These are phyloP conservation scores for Dentipellis sp. DNA, from an alignment of 768 basidiomycete genomes.

Conservation along the genomic window DNA sequence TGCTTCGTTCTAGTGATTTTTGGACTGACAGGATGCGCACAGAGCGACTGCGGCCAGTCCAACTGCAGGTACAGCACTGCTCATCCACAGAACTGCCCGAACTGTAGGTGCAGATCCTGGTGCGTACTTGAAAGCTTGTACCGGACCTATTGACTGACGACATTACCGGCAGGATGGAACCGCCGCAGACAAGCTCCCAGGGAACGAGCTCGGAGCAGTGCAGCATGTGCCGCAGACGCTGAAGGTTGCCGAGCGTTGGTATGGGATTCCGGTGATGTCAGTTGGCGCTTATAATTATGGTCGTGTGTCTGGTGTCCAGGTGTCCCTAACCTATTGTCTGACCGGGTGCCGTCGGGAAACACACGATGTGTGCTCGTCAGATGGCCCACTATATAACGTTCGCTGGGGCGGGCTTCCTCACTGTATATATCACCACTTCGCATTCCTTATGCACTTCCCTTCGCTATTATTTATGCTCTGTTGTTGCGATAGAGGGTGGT, in stretches of 20 bases:
- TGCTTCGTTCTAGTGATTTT: background rate
- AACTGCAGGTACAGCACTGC: constrained; percentile 6
- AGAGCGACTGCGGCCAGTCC: constrained; percentile 1
- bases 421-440: too few relatives aligned
- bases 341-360: too few relatives aligned
- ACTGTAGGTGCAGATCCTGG: background rate
- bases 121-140: background rate
- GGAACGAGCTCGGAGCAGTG: constrained; percentile 1
- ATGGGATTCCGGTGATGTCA: background rate
- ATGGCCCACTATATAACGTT: too few relatives aligned
- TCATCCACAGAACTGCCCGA: background rate
- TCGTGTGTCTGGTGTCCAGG: background rate
- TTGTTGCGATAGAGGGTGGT: too few relatives aligned
- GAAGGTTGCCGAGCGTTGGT: background rate
- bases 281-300: background rate
- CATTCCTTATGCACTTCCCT: too few relatives aligned
- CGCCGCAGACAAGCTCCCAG: background rate
- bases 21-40: background rate
- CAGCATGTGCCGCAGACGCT: background rate
- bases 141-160: background rate
- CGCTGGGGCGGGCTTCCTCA: too few relatives aligned
- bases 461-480: too few relatives aligned
- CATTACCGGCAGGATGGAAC: constrained; percentile 1
- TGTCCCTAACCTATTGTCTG: too few relatives aligned
- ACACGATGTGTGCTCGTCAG: too few relatives aligned